Evolutionary conservation across 169 alveolate species (phyloP).

Genomic region (Besnoitia besnoiti): DNA sequence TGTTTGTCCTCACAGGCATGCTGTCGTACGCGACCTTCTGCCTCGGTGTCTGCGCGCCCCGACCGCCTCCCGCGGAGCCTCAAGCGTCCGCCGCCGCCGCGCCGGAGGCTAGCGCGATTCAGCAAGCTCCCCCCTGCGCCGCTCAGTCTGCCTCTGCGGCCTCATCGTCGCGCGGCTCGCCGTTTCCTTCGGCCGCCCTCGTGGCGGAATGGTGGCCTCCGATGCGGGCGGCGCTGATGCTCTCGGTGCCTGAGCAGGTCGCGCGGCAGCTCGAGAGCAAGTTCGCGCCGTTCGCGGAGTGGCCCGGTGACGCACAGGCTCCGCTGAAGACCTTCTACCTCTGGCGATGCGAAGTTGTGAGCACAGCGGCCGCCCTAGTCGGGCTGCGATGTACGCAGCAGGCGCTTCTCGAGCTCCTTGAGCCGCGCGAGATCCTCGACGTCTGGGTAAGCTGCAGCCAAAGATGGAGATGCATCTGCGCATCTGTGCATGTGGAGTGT

Average conservation of each 20-base stretch:
- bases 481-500: not conserved
- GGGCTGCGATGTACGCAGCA: conserved; percentile 18
- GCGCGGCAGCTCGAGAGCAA: not conserved
- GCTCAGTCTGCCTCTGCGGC: not conserved
- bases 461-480: not conserved
- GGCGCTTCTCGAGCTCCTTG: not conserved
- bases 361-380: conserved; percentile 22
- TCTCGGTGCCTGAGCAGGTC: not conserved
- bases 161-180: not conserved
- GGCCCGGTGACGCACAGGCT: not conserved
- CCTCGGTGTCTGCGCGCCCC: not conserved
- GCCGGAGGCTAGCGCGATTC: not conserved
- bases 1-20: not conserved
- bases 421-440: not conserved
- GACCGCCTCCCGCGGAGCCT: too few species aligned
- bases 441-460: not conserved
- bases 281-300: not conserved
- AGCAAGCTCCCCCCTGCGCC: not conserved
- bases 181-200: not conserved
- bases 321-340: not conserved
- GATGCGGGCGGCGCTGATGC: not conserved
- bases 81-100: not conserved
- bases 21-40: not conserved
- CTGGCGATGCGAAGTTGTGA: conserved; percentile 16
- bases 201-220: not conserved